A percentile compares a stretch with the other conserved stretches of the same genome.
phyloP scores from a whole-genome alignment of 768 basidiomycete species.

The Tulasnella sp. region DNA sequence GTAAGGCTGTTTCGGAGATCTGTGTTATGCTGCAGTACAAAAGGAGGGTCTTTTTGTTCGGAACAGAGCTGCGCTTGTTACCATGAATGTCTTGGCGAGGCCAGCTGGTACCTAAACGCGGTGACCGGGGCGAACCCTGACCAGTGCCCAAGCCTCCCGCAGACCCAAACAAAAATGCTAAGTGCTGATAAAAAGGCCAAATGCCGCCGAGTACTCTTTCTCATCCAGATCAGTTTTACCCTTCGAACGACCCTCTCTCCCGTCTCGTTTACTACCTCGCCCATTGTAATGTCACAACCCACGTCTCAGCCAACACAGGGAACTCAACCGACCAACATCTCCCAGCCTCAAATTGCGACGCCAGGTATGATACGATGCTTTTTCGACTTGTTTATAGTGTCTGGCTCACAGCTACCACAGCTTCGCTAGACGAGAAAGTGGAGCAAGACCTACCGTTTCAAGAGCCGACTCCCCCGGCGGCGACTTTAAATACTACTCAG shows the following conservation, averaged over 20 bases:
- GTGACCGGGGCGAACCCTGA: neutral
- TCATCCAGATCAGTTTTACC: neutral
- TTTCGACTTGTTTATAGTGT: no score
- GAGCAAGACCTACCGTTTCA: neutral
- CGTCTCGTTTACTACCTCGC: neutral
- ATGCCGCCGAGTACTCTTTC: neutral
- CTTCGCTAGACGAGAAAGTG: no score
- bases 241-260: neutral
- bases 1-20: no score
- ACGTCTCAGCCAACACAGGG: no score
- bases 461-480: neutral
- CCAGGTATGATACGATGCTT: no score
- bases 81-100: neutral
- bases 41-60: neutral
- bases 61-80: neutral
- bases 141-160: neutral
- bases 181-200: no score
- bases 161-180: no score
- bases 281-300: neutral
- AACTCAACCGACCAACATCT: no score
- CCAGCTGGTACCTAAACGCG: neutral
- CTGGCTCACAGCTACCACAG: no score
- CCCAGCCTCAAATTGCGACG: no score
- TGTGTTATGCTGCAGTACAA: neutral
- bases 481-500: neutral